Conservation (phyloP, 139 green algal species). For the Tetradesmus obliquus region DNA sequence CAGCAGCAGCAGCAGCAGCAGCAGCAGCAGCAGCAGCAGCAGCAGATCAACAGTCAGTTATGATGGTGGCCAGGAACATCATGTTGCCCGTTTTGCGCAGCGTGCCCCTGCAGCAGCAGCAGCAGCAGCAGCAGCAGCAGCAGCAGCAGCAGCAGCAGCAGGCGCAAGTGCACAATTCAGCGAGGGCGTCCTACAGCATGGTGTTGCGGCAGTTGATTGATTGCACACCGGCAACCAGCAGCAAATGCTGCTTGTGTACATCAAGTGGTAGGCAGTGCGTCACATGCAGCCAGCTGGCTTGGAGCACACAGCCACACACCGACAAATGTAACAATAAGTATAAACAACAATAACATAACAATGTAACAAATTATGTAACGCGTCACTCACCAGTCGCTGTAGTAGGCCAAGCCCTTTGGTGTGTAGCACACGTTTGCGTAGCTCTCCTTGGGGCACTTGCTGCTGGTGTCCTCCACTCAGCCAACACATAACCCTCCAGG, state of each 20-base stretch:
- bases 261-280: too few relatives aligned
- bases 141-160: background rate
- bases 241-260: too few relatives aligned
- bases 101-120: slow-evolving; percentile 15
- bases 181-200: too few relatives aligned
- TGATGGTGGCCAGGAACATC: slow-evolving; percentile 40
- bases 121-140: background rate
- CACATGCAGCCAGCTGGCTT: too few relatives aligned
- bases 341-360: too few relatives aligned
- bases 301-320: too few relatives aligned
- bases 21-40: background rate
- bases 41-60: background rate
- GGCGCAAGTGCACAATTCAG: background rate
- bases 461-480: slow-evolving; percentile 45
- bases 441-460: slow-evolving; percentile 27
- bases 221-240: too few relatives aligned
- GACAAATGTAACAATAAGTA: too few relatives aligned
- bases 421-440: slow-evolving; percentile 47
- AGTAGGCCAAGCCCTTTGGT: slow-evolving; percentile 39
- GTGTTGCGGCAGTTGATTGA: too few relatives aligned
- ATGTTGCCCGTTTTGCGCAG: slow-evolving; percentile 41
- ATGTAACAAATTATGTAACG: too few relatives aligned
- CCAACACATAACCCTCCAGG: slow-evolving; percentile 38
- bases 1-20: background rate
- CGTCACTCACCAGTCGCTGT: slow-evolving; percentile 1